phyloP scores from a whole-genome alignment of 1,284 basidiomycete genomes.

The Earliella scabrosa region DNA sequence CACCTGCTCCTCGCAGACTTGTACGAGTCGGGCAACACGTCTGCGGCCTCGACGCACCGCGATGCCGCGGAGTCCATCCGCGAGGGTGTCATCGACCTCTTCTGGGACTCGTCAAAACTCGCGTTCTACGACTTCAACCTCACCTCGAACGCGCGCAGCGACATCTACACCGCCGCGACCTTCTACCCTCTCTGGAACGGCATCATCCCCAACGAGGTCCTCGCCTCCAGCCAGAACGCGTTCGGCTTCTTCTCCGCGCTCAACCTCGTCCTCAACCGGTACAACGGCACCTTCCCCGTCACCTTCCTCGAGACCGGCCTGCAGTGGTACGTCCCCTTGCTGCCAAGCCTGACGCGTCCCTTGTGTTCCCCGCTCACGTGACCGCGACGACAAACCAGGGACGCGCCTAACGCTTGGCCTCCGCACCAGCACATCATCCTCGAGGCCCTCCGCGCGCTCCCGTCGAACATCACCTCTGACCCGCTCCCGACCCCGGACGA shows the following conservation, averaged over 20 bases:
- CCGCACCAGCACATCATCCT: slow-evolving; percentile 87
- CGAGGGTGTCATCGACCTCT: slow-evolving; percentile 80
- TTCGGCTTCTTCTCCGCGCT: slow-evolving; percentile 77
- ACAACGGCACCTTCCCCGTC: slow-evolving; percentile 81
- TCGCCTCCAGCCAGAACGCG: slow-evolving; percentile 60
- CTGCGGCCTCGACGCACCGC: slow-evolving; percentile 58
- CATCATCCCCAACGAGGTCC: slow-evolving; percentile 78
- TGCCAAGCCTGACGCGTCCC: slow-evolving; percentile 16
- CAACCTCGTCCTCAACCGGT: slow-evolving; percentile 80
- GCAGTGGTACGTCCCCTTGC: slow-evolving; percentile 65
- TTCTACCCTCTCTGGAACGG: slow-evolving; percentile 90
- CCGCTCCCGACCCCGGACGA: slow-evolving; percentile 51
- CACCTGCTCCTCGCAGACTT: slow-evolving; percentile 67
- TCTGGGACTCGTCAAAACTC: slow-evolving; percentile 83
- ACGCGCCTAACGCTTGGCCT: slow-evolving; percentile 81
- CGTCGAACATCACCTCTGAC: slow-evolving; percentile 64
- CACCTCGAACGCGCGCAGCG: slow-evolving; percentile 64
- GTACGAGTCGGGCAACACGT: slow-evolving; percentile 54
- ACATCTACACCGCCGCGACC: slow-evolving; percentile 70
- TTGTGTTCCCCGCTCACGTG: neutral
- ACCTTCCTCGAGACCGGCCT: slow-evolving; percentile 80
- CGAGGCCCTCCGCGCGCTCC: slow-evolving; percentile 76
- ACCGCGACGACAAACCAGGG: slow-evolving; percentile 52
- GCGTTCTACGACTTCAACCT: slow-evolving; percentile 91
- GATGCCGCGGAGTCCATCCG: slow-evolving; percentile 61